A percentile compares a stretch with the other conserved stretches of the same genome.
phyloP scores from a whole-genome alignment of 1,284 basidiomycete genomes.

The Malassezia brasiliensis region DNA sequence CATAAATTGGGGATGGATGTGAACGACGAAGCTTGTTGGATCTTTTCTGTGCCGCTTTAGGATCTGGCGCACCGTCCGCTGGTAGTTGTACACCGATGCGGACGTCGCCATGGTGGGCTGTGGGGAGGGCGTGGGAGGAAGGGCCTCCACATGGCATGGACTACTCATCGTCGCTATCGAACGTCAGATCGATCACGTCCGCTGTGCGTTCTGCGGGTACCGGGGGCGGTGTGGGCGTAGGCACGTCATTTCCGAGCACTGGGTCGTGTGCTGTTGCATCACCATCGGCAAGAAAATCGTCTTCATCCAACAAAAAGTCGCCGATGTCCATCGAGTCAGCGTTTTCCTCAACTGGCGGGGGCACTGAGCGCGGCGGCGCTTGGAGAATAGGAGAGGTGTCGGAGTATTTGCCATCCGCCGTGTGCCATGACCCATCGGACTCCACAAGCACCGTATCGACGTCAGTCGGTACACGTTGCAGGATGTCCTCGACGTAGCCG shows the following conservation, averaged over 20 bases:
- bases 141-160: neutral
- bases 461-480: conserved; percentile 64
- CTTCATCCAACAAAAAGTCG: neutral
- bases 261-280: neutral
- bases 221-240: neutral
- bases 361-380: neutral
- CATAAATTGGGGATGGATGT: conserved; percentile 37
- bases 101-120: conserved; percentile 36
- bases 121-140: neutral
- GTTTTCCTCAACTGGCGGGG: neutral
- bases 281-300: neutral
- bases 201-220: neutral
- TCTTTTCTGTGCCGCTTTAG: conserved; percentile 40
- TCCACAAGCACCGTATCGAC: conserved; percentile 89
- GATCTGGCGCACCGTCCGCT: conserved; percentile 42
- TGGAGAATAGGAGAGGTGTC: conserved; percentile 12
- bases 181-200: conserved; percentile 20
- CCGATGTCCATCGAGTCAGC: neutral
- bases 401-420: conserved; percentile 65
- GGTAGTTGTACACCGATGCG: conserved; percentile 42
- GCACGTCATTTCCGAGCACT: neutral
- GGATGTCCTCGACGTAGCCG: conserved; percentile 68
- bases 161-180: conserved; percentile 16
- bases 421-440: conserved; percentile 90
- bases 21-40: conserved; percentile 36